Evolutionary conservation across 495 filamentous ascomycete species (phyloP).

Genomic region (Talaromyces borbonicus): DNA sequence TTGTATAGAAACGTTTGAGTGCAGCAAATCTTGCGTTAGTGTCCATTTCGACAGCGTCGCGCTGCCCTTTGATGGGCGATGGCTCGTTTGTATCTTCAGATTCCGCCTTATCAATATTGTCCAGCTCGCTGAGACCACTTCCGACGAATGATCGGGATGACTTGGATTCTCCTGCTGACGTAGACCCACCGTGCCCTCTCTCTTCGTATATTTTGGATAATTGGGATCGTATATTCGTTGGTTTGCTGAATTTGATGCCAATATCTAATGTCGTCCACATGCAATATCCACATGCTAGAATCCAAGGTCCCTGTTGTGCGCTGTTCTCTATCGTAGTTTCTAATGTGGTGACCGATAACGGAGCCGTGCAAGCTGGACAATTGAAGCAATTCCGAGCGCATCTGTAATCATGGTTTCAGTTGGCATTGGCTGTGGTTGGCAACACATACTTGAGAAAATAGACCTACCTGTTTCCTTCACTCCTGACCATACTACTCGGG

Average conservation of each 20-base stretch:
- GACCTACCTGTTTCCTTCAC: slow-evolving; percentile 81
- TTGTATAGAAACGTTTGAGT: slow-evolving; percentile 61
- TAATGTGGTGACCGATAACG: slow-evolving; percentile 60
- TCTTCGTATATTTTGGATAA: slow-evolving; percentile 42
- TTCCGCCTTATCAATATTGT: background rate
- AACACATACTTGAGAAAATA: background rate
- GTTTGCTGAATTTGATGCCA: slow-evolving; percentile 80
- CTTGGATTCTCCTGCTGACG: slow-evolving; percentile 28
- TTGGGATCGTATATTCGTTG: slow-evolving; percentile 74
- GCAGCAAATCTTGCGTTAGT: slow-evolving; percentile 36
- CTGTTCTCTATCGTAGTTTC: slow-evolving; percentile 36
- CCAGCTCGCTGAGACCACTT: slow-evolving; percentile 6
- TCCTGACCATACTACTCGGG: slow-evolving; percentile 77
- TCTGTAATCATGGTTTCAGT: slow-evolving; percentile 32
- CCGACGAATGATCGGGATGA: slow-evolving; percentile 25
- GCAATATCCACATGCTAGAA: slow-evolving; percentile 80
- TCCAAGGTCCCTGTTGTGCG: slow-evolving; percentile 54
- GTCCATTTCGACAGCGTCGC: slow-evolving; percentile 20
- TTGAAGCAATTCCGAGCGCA: slow-evolving; percentile 93
- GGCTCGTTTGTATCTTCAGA: slow-evolving; percentile 2
- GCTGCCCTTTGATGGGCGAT: slow-evolving; percentile 10
- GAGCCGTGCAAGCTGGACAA: slow-evolving; percentile 81
- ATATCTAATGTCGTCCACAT: slow-evolving; percentile 85
- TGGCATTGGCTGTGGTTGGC: background rate
- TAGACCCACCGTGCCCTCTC: slow-evolving; percentile 21